Conservation (phyloP, 176 grass and related monocot species). For the Hsuehochloa calcarea region DNA sequence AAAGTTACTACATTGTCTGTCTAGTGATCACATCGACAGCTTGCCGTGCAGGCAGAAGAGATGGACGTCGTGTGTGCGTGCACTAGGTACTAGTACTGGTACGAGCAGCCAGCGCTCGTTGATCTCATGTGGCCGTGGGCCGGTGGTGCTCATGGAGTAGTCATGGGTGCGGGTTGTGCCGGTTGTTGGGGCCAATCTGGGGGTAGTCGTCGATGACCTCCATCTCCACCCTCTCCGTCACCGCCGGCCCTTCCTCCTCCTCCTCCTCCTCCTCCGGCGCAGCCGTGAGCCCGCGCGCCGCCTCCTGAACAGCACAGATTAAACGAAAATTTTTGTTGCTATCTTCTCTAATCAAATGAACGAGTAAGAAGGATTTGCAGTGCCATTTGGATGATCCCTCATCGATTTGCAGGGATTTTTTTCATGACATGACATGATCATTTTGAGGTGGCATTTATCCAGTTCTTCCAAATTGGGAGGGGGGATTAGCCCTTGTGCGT, state of each 20-base stretch:
- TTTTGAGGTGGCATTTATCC: no score
- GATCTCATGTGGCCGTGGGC: background rate
- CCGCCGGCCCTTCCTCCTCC: background rate
- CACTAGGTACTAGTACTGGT: background rate
- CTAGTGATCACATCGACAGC: background rate
- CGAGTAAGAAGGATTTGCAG: background rate
- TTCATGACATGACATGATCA: no score
- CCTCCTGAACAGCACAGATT: background rate
- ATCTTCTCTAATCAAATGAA: no score
- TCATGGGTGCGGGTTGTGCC: conserved; percentile 30
- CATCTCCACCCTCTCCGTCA: conserved; percentile 27
- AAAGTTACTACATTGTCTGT: background rate
- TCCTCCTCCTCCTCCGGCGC: background rate
- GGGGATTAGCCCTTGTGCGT: no score
- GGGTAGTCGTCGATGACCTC: conserved; percentile 31
- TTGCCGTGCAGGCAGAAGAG: background rate
- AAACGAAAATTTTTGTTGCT: background rate
- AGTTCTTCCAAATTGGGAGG: no score
- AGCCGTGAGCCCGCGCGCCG: background rate
- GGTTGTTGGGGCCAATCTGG: background rate
- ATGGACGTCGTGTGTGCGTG: background rate
- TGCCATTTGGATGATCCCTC: background rate
- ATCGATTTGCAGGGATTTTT: no score
- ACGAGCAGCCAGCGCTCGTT: background rate
- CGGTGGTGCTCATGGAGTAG: background rate